These are phyloP conservation scores for Tranzscheliella williamsii DNA, from an alignment of 1,284 basidiomycete genomes.

Conservation along the genomic window DNA sequence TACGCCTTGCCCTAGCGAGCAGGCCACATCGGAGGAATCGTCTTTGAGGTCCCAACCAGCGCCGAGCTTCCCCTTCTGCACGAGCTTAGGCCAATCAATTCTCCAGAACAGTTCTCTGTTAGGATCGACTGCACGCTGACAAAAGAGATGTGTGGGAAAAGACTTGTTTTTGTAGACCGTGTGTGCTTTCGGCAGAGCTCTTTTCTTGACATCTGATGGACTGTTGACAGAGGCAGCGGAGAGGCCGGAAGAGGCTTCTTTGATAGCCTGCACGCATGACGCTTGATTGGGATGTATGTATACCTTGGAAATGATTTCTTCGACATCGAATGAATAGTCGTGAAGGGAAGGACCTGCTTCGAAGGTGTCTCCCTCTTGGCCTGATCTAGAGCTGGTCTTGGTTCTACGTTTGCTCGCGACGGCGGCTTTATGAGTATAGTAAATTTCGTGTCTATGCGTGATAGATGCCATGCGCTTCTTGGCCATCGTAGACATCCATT, in stretches of 20 bases:
- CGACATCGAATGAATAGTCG: constrained; percentile 37
- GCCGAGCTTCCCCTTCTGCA: constrained; percentile 22
- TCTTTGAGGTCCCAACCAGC: constrained; percentile 41
- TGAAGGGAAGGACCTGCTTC: constrained; percentile 34
- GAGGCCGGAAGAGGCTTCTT: constrained; percentile 12
- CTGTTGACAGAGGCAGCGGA: constrained; percentile 3
- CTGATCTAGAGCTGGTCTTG: constrained; percentile 24
- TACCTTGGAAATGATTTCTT: constrained; percentile 35
- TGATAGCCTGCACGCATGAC: constrained; percentile 21
- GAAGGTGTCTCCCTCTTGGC: constrained; percentile 31
- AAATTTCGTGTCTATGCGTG: constrained; percentile 43
- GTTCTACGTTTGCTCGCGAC: constrained; percentile 21
- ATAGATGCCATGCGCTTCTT: constrained; percentile 39
- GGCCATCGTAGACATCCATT: constrained; percentile 43
- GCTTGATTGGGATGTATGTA: constrained; percentile 14
- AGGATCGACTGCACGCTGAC: constrained; percentile 38
- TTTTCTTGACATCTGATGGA: constrained; percentile 6
- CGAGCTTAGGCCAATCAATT: constrained; percentile 35
- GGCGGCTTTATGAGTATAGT: constrained; percentile 43
- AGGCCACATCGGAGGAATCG: constrained; percentile 24
- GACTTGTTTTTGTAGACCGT: constrained; percentile 32
- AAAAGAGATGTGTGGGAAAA: constrained; percentile 38
- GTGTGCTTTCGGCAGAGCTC: constrained; percentile 1
- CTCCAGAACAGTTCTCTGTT: constrained; percentile 42
- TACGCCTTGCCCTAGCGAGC: constrained; percentile 31